These are phyloP conservation scores for Wickerhamiella parazyma DNA, from an alignment of 805 yeast species.

Conservation along the genomic window DNA sequence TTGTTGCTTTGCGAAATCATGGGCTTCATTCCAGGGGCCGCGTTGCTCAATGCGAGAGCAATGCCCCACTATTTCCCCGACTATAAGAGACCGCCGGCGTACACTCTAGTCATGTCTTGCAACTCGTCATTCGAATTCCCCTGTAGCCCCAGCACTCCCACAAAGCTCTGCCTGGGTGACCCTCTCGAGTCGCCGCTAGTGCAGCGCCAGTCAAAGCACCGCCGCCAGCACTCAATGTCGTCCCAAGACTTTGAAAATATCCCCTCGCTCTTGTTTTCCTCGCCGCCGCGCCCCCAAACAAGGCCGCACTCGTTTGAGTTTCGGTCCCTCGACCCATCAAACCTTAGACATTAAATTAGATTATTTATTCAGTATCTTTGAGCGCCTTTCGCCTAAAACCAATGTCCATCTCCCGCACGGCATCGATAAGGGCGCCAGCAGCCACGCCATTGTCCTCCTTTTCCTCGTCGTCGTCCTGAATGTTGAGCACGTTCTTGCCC, in stretches of 20 bases:
- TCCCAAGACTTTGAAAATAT: neutral
- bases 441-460: conserved; percentile 10
- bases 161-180: neutral
- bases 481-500: conserved; percentile 1
- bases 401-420: conserved; percentile 17
- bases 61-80: neutral
- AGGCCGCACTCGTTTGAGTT: neutral
- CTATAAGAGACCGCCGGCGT: neutral
- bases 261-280: neutral
- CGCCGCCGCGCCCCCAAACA: neutral
- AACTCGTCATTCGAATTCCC: neutral
- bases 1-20: neutral
- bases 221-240: neutral
- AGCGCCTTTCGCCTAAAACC: neutral
- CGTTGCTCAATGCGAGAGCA: neutral
- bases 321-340: too few species aligned
- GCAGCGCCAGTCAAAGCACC: neutral
- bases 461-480: conserved; percentile 12
- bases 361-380: too few species aligned
- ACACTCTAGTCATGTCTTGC: neutral
- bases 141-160: neutral
- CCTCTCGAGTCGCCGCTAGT: neutral
- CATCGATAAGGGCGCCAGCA: conserved; percentile 13
- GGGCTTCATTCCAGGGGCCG: neutral
- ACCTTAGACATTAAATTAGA: too few species aligned